A percentile compares a stretch with the other conserved stretches of the same genome.
phyloP scores from a whole-genome alignment of 129 eudicot species.

The Artemisia annua region DNA sequence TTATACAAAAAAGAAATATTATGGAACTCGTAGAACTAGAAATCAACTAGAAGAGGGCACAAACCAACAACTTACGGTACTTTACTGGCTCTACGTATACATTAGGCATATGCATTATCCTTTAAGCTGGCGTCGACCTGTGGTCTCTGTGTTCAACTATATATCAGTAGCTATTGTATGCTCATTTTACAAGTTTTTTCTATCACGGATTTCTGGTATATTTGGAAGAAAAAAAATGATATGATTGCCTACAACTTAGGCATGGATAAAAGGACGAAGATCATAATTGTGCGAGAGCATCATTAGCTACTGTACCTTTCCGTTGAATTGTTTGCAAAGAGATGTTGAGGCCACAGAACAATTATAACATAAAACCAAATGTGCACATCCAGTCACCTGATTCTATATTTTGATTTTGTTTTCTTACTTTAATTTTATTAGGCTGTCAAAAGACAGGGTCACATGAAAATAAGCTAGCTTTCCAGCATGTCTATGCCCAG shows the following conservation, averaged over 20 bases:
- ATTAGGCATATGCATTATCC: neutral
- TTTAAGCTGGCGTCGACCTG: neutral
- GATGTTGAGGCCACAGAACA: neutral
- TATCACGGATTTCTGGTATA: neutral
- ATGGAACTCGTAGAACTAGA: neutral
- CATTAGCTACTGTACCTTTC: conserved; percentile 2
- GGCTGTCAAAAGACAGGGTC: conserved; percentile 39
- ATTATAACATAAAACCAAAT: conserved; percentile 22
- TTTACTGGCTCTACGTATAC: too few relatives aligned
- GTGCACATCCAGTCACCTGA: conserved; percentile 20
- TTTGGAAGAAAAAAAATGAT: neutral
- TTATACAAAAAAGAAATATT: neutral
- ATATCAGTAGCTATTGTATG: conserved; percentile 11
- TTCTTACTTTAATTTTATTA: conserved; percentile 34
- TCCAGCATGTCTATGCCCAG: conserved; percentile 35
- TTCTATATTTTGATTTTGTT: conserved; percentile 17
- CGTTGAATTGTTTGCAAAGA: conserved; percentile 8
- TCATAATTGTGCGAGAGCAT: conserved; percentile 18
- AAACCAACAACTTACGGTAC: neutral
- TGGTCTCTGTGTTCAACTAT: neutral
- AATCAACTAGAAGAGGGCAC: too few relatives aligned
- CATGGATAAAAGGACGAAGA: conserved; percentile 17
- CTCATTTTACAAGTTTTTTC: neutral
- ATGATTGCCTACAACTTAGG: conserved; percentile 12
- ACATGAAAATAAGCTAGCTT: conserved; percentile 40